phyloP scores from a whole-genome alignment of 352 stramenopile species.

The Globisporangium apiculatum region DNA sequence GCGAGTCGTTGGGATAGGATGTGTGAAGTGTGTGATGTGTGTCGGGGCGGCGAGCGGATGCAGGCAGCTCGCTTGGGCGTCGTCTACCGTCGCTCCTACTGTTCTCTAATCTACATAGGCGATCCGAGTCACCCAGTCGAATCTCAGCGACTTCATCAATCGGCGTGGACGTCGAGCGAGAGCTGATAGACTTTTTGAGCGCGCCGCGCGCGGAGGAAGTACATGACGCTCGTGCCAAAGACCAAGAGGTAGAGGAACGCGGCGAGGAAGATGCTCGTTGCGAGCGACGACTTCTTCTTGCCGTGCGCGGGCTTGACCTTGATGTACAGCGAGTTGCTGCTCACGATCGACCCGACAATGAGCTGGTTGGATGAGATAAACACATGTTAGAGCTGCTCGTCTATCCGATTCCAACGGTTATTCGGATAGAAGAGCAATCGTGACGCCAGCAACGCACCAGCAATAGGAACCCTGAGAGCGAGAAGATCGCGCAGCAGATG shows the following conservation, averaged over 20 bases:
- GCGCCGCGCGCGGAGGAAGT: slow-evolving; percentile 66
- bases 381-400: no score
- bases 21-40: no score
- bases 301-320: slow-evolving; percentile 69
- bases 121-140: not conserved
- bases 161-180: slow-evolving; percentile 78
- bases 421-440: not conserved
- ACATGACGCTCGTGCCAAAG: slow-evolving; percentile 84
- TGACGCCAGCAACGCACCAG: slow-evolving; percentile 27
- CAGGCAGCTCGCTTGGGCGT: no score
- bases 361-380: slow-evolving; percentile 21
- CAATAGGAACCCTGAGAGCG: slow-evolving; percentile 61
- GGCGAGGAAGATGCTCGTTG: slow-evolving; percentile 82
- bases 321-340: slow-evolving; percentile 85
- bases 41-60: no score
- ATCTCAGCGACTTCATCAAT: slow-evolving; percentile 23
- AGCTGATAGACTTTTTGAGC: slow-evolving; percentile 87
- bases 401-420: not conserved
- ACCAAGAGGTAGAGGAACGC: slow-evolving; percentile 80
- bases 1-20: no score
- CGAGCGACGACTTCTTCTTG: slow-evolving; percentile 79
- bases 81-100: no score
- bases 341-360: slow-evolving; percentile 81
- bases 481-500: slow-evolving; percentile 74
- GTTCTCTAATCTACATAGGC: slow-evolving; percentile 42